A percentile compares a stretch with the other conserved stretches of the same genome.
These are phyloP conservation scores for Fusarium ambrosium DNA, from an alignment of 2,329 filamentous ascomycete genomes.

Conservation along the genomic window DNA sequence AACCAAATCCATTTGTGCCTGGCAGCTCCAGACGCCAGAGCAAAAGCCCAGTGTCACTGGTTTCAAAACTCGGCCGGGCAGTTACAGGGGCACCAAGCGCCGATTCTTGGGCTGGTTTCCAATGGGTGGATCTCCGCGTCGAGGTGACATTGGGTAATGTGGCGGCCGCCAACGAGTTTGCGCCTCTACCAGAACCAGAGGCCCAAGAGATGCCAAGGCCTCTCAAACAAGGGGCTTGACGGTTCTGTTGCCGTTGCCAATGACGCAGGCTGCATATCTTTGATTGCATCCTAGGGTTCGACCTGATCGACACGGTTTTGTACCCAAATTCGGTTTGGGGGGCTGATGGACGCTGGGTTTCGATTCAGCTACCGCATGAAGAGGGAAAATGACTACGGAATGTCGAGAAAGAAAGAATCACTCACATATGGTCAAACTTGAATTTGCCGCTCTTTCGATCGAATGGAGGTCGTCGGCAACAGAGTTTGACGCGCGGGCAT, in stretches of 20 bases:
- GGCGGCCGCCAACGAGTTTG: slow-evolving; percentile 29
- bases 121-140: slow-evolving; percentile 34
- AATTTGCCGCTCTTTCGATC: slow-evolving; percentile 28
- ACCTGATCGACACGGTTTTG: slow-evolving; percentile 11
- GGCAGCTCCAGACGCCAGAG: slow-evolving; percentile 35
- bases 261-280: slow-evolving; percentile 12
- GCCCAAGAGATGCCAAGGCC: slow-evolving; percentile 1
- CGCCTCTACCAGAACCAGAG: slow-evolving; percentile 3
- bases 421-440: slow-evolving; percentile 5
- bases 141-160: slow-evolving; percentile 31
- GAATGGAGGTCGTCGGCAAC: slow-evolving; percentile 15
- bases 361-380: slow-evolving; percentile 9
- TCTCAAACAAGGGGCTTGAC: slow-evolving; percentile 21
- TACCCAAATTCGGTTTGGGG: slow-evolving; percentile 20
- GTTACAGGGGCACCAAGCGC: slow-evolving; percentile 38
- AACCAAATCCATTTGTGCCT: slow-evolving; percentile 38
- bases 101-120: slow-evolving; percentile 40
- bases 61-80: slow-evolving; percentile 38
- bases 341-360: slow-evolving; percentile 17
- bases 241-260: slow-evolving; percentile 20
- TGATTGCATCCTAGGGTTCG: slow-evolving; percentile 1
- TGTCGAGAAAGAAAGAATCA: slow-evolving; percentile 2
- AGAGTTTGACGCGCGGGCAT: slow-evolving; percentile 17
- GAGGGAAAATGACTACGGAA: slow-evolving; percentile 5
- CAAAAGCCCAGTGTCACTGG: slow-evolving; percentile 31